A percentile compares a stretch with the other conserved stretches of the same genome.
phyloP scores from a whole-genome alignment of 345 rosid species.

The Ceriops decandra region DNA sequence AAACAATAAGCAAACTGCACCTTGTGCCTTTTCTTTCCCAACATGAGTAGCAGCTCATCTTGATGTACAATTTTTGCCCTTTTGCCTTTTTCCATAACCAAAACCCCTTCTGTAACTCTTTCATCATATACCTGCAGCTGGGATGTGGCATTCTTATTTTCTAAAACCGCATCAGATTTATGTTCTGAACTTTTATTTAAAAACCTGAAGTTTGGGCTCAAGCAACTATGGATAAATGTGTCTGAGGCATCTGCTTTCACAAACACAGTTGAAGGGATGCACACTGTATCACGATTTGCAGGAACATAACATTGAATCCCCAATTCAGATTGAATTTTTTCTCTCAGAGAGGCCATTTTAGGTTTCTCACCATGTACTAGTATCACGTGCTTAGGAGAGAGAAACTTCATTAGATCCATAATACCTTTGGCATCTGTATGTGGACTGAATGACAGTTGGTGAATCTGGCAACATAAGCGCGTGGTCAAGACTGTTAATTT shows the following conservation, averaged over 20 bases:
- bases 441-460: slow-evolving; percentile 88
- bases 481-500: slow-evolving; percentile 2
- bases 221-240: slow-evolving; percentile 52
- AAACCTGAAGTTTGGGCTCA: slow-evolving; percentile 66
- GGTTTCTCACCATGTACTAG: slow-evolving; percentile 95
- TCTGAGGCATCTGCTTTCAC: slow-evolving; percentile 65
- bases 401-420: slow-evolving; percentile 90
- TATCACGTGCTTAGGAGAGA: slow-evolving; percentile 72
- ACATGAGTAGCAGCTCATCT: slow-evolving; percentile 50
- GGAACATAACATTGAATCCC: slow-evolving; percentile 70
- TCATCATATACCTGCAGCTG: slow-evolving; percentile 51
- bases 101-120: slow-evolving; percentile 57
- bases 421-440: slow-evolving; percentile 94
- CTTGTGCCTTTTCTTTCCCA: slow-evolving; percentile 46
- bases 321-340: slow-evolving; percentile 62
- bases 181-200: slow-evolving; percentile 23
- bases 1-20: slow-evolving; percentile 59
- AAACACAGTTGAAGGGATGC: slow-evolving; percentile 51
- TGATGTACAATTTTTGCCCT: slow-evolving; percentile 66
- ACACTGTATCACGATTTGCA: slow-evolving; percentile 66
- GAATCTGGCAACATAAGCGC: slow-evolving; percentile 49
- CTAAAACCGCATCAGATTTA: slow-evolving; percentile 22
- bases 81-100: slow-evolving; percentile 50
- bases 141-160: slow-evolving; percentile 9
- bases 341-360: slow-evolving; percentile 71